These are phyloP conservation scores for Naumovozyma dairenensis DNA, from an alignment of 805 yeast species.

Conservation along the genomic window DNA sequence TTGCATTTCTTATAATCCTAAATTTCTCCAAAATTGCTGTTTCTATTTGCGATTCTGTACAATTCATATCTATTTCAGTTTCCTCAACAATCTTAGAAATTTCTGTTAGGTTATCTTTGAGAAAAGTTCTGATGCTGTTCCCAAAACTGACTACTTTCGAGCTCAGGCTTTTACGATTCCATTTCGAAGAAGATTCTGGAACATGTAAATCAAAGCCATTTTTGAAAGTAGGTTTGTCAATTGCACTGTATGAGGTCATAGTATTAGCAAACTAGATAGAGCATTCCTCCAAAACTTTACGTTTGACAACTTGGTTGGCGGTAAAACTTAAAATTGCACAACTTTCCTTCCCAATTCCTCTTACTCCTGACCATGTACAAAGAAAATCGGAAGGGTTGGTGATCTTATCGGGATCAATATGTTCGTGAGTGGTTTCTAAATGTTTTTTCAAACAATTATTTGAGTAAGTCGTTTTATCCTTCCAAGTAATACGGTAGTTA, in stretches of 20 bases:
- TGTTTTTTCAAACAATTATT: too few relatives aligned
- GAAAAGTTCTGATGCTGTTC: neutral
- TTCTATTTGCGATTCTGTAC: too few relatives aligned
- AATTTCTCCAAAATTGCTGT: neutral
- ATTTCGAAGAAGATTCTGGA: neutral
- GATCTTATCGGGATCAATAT: too few relatives aligned
- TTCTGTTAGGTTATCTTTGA: neutral
- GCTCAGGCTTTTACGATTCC: neutral
- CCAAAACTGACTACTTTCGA: neutral
- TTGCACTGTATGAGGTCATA: neutral
- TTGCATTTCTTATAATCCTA: too few relatives aligned
- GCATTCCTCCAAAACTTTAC: neutral
- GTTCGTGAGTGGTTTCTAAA: too few relatives aligned
- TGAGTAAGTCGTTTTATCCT: too few relatives aligned
- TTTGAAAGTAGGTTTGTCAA: neutral
- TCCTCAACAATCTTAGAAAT: neutral
- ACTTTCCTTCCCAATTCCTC: too few relatives aligned
- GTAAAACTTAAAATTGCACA: too few relatives aligned
- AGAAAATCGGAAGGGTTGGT: too few relatives aligned
- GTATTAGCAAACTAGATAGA: neutral
- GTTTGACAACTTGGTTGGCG: too few relatives aligned
- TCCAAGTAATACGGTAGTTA: too few relatives aligned
- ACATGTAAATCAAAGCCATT: neutral
- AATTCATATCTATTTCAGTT: neutral
- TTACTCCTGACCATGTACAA: too few relatives aligned